A percentile compares a stretch with the other conserved stretches of the same genome.
Evolutionary conservation across 768 basidiomycete species (phyloP).

Genomic region (Xerocomellus intermedius): DNA sequence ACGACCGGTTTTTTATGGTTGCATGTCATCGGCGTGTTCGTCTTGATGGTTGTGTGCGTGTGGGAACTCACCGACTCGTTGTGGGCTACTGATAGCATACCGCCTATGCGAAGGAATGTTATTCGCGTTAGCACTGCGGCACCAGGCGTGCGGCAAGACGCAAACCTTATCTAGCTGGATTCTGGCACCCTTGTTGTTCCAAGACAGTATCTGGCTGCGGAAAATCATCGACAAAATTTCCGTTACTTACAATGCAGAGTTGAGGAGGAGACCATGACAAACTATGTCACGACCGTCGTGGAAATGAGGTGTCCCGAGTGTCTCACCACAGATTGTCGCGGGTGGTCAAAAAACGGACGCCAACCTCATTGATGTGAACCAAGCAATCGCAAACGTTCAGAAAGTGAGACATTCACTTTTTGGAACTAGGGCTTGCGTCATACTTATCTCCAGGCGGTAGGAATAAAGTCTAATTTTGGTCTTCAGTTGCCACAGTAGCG

Average conservation of each 20-base stretch:
- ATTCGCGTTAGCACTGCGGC: not conserved
- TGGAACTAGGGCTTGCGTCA: slow-evolving; percentile 11
- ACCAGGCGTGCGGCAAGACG: not conserved
- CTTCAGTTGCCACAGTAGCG: not conserved
- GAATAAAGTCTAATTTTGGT: slow-evolving; percentile 1
- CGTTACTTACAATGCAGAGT: slow-evolving; percentile 3
- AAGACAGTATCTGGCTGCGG: not conserved
- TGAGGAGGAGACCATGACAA: not conserved
- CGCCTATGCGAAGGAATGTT: not conserved
- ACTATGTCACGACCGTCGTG: not conserved
- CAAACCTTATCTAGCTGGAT: not conserved
- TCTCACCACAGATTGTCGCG: slow-evolving; percentile 14
- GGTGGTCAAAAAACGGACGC: not conserved
- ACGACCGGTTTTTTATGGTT: not conserved
- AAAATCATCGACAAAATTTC: not conserved
- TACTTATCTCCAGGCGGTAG: not conserved
- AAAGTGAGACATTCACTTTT: slow-evolving; percentile 21
- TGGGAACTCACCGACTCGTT: not conserved
- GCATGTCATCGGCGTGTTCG: not conserved
- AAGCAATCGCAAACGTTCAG: not conserved
- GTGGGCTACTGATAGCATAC: not conserved
- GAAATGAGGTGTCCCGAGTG: slow-evolving; percentile 8
- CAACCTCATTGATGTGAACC: not conserved
- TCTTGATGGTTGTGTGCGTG: not conserved
- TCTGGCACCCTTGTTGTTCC: not conserved